phyloP scores from a whole-genome alignment of 163 green algal genomes.

The Dunaliella salina region DNA sequence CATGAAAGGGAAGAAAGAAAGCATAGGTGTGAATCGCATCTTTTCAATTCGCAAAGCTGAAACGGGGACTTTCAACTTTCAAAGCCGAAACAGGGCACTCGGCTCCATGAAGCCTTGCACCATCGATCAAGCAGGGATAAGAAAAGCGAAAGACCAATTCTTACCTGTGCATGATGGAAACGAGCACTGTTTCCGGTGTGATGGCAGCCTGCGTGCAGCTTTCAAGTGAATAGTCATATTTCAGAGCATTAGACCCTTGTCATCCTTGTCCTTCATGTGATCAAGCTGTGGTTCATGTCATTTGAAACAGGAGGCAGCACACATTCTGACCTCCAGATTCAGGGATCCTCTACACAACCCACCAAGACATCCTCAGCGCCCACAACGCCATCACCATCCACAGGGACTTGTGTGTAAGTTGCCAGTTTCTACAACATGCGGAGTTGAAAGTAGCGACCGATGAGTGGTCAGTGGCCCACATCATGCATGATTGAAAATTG shows the following conservation, averaged over 20 bases:
- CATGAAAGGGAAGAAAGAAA: background rate
- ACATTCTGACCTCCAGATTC: too few species aligned
- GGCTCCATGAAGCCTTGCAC: background rate
- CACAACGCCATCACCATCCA: constrained; percentile 59
- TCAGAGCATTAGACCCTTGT: background rate
- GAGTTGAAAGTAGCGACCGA: too few species aligned
- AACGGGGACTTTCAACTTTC: too few species aligned
- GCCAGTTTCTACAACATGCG: constrained; percentile 42
- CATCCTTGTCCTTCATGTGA: too few species aligned
- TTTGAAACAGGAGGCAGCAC: too few species aligned
- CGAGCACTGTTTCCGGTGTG: constrained; percentile 51
- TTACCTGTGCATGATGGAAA: constrained; percentile 77
- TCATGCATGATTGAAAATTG: too few species aligned
- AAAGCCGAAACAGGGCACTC: background rate
- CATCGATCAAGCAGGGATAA: background rate
- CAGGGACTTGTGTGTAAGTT: constrained; percentile 51
- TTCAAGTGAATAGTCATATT: background rate
- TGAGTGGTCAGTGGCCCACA: too few species aligned
- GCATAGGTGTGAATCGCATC: too few species aligned
- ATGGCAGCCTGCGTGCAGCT: constrained; percentile 34
- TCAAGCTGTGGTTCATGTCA: too few species aligned
- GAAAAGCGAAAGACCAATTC: background rate
- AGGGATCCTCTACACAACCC: background rate
- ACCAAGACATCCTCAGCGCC: constrained; percentile 36
- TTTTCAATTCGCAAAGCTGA: too few species aligned